Base-by-base conservation (phyloP, 2,329 filamentous ascomycete species). In the Fusarium mexicanum region DNA sequence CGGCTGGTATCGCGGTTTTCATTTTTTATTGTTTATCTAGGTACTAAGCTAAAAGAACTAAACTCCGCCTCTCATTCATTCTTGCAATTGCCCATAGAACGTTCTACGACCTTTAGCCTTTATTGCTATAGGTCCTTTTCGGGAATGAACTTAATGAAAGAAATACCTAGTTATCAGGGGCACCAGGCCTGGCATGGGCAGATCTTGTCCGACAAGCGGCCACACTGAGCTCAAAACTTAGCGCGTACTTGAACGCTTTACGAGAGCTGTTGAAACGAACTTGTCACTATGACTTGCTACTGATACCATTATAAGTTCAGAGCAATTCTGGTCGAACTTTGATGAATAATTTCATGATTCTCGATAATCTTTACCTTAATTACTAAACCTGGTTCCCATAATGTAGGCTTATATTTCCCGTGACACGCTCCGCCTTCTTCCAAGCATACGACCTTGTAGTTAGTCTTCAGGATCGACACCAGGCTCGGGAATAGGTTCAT, bases 1-100 rank as follows among this genome's bases (percentile, higher is more conserved):
- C 29, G 50, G 41, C 46, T 54, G 53, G 69, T 51, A 50, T 54
- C 69, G 48, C 68, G 57, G 51, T 57, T 37, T 62, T 51, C 47
- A 37, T 38, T 17, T 61, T 62, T 43, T 11, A 20, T 40, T 31
- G 26, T 29, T 47, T 53, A 41, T 47, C 46, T 53, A 53, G 24
- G 18, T n/a, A 43, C 33, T 35, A 35, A 35, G 26, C 46, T 26
- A 14, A 61, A 61, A 43, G 54, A 62, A 54, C n/a, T 13, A 46
- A 50, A 50, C 24, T 29, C 51, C 22, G 22, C 24, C 24, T 29
- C 46, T 55, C 38, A 44, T 46, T 61, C 35, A 24, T 51, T 40
- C 14, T n/a, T n/a, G 16, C 11, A 22, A 17, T 40, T 54, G 24
- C 14, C 20, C 10, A 54, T n/a, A 17, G 35, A 22, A 18, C 14